Conservation (phyloP, 2,329 filamentous ascomycete species). For the Colletotrichum lini region DNA sequence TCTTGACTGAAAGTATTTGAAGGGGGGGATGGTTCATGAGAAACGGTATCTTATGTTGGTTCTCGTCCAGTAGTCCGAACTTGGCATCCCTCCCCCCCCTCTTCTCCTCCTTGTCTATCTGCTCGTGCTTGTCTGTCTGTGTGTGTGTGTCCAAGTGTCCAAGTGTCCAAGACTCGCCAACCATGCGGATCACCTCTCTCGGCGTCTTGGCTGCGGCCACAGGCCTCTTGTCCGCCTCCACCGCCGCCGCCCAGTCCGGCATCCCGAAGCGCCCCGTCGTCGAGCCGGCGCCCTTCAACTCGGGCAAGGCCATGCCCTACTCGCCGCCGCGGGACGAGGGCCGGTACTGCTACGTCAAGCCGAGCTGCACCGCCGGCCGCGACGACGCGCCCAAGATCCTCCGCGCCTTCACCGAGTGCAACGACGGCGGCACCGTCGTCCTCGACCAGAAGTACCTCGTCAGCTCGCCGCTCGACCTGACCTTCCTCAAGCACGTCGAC, state of each 20-base stretch:
- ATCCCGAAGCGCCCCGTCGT: slow-evolving; percentile 32
- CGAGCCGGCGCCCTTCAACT: slow-evolving; percentile 30
- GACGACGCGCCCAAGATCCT: slow-evolving; percentile 63
- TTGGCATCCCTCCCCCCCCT: background rate
- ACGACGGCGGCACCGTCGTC: slow-evolving; percentile 73
- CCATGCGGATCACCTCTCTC: slow-evolving; percentile 12
- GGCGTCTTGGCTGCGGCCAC: slow-evolving; percentile 20
- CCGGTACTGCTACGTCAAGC: slow-evolving; percentile 39
- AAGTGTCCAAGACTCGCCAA: background rate
- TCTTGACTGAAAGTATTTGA: slow-evolving; percentile 14
- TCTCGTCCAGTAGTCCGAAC: background rate
- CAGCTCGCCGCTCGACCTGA: slow-evolving; percentile 75
- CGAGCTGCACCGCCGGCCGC: slow-evolving; percentile 26
- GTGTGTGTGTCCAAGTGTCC: background rate
- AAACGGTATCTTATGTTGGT: background rate
- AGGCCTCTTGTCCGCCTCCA: slow-evolving; percentile 8
- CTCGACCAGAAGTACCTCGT: slow-evolving; percentile 73
- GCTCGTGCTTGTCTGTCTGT: too few relatives aligned
- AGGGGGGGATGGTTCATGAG: background rate
- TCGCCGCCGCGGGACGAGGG: slow-evolving; percentile 34
- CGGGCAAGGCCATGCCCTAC: slow-evolving; percentile 28
- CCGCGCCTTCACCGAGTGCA: slow-evolving; percentile 70
- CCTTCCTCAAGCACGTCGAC: slow-evolving; percentile 75
- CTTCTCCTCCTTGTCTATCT: too few relatives aligned
- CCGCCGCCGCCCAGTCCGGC: background rate